These are phyloP conservation scores for Colletotrichum caudatum DNA, from an alignment of 2,329 filamentous ascomycete genomes.

Conservation along the genomic window DNA sequence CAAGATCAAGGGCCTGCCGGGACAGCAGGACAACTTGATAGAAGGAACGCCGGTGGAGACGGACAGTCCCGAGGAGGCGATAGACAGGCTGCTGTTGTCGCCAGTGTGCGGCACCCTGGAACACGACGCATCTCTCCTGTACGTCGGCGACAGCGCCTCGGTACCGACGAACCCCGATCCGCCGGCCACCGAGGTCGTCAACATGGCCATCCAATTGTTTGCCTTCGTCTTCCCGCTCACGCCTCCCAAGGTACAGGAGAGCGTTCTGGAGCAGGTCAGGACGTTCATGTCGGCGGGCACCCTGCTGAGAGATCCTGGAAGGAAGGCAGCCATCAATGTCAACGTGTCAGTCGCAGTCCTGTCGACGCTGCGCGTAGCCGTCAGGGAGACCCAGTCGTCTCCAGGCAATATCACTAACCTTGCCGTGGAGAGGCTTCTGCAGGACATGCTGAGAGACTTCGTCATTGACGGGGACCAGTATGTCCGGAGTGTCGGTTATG, in stretches of 20 bases:
- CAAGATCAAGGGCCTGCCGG: constrained; percentile 75
- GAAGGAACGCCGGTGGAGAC: constrained; percentile 61
- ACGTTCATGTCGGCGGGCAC: constrained; percentile 86
- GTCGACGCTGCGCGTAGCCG: constrained; percentile 83
- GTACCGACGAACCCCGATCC: constrained; percentile 71
- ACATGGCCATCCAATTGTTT: constrained; percentile 93
- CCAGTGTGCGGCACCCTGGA: constrained; percentile 88
- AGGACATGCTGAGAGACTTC: constrained; percentile 79
- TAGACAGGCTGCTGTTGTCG: constrained; percentile 72
- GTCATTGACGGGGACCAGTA: constrained; percentile 87
- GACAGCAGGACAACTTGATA: constrained; percentile 70
- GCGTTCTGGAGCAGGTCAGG: constrained; percentile 91
- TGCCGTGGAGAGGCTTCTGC: constrained; percentile 85
- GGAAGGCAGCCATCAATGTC: constrained; percentile 90
- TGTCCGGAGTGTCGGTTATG: constrained; percentile 86
- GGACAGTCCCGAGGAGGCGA: constrained; percentile 71
- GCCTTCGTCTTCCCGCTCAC: constrained; percentile 91
- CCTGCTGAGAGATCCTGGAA: constrained; percentile 85
- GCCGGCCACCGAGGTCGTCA: constrained; percentile 91
- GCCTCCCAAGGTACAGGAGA: constrained; percentile 92
- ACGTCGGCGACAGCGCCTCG: constrained; percentile 67
- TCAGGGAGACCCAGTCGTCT: constrained; percentile 80
- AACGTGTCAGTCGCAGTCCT: constrained; percentile 88
- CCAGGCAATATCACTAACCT: constrained; percentile 79
- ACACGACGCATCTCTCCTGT: constrained; percentile 88